These are phyloP conservation scores for Suhomyces xylopsoci DNA, from an alignment of 805 yeast genomes.

Conservation along the genomic window DNA sequence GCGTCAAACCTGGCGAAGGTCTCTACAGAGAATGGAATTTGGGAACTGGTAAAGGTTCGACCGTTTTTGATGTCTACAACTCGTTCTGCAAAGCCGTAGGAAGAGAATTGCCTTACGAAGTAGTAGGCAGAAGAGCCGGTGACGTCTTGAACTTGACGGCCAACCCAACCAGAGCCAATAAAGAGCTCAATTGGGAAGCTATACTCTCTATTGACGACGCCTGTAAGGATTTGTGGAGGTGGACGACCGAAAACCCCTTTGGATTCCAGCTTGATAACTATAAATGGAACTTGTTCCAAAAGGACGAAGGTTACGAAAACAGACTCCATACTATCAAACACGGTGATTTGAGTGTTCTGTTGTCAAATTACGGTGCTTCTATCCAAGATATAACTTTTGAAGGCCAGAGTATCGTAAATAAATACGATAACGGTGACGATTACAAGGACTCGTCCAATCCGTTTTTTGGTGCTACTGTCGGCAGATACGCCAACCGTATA, in stretches of 20 bases:
- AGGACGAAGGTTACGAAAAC: slow-evolving; percentile 20
- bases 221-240: slow-evolving; percentile 71
- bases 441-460: slow-evolving; percentile 39
- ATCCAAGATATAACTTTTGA: slow-evolving; percentile 41
- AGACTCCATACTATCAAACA: slow-evolving; percentile 37
- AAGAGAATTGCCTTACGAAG: slow-evolving; percentile 57
- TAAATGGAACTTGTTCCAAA: slow-evolving; percentile 28
- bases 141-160: slow-evolving; percentile 78
- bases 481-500: slow-evolving; percentile 64
- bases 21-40: slow-evolving; percentile 76
- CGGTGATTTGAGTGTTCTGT: slow-evolving; percentile 33
- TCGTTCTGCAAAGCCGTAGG: slow-evolving; percentile 69
- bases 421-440: slow-evolving; percentile 33
- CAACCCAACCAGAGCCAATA: slow-evolving; percentile 60
- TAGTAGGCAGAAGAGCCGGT: slow-evolving; percentile 68
- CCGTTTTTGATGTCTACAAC: slow-evolving; percentile 67
- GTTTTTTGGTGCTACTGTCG: slow-evolving; percentile 62
- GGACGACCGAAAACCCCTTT: slow-evolving; percentile 67
- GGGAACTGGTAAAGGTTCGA: slow-evolving; percentile 78
- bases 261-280: slow-evolving; percentile 47
- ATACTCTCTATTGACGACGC: slow-evolving; percentile 55
- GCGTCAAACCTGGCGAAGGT: slow-evolving; percentile 35
- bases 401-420: slow-evolving; percentile 39
- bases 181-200: slow-evolving; percentile 65
- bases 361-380: slow-evolving; percentile 52